Percentiles rank a stretch among this genome's conserved stretches.
Evolutionary conservation across 2,329 filamentous ascomycete species (phyloP).

Genomic region (Alternaria postmessia): DNA sequence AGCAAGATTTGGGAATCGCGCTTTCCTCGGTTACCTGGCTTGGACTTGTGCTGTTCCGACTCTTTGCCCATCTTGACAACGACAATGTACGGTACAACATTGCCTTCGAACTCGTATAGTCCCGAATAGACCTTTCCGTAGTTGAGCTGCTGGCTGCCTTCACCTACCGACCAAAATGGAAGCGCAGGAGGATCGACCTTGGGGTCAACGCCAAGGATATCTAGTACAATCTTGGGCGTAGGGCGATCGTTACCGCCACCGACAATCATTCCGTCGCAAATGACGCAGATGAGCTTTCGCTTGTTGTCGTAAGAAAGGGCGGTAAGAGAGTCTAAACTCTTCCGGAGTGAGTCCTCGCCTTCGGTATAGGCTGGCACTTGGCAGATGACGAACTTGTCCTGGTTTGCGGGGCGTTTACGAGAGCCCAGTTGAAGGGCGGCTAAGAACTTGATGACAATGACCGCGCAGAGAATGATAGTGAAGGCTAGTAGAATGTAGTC

Average conservation of each 20-base stretch:
- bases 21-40: constrained; percentile 97
- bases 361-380: constrained; percentile 98
- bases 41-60: constrained; percentile 87
- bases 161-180: constrained; percentile 91
- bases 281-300: constrained; percentile 92
- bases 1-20: constrained; percentile 96
- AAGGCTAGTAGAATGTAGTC: constrained; percentile 90
- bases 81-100: constrained; percentile 95
- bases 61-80: constrained; percentile 98
- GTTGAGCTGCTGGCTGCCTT: constrained; percentile 91
- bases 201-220: constrained; percentile 95
- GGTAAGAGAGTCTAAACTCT: constrained; percentile 92
- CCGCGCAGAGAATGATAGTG: constrained; percentile 79
- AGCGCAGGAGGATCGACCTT: constrained; percentile 95
- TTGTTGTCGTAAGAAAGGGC: constrained; percentile 98
- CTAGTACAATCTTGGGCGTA: constrained; percentile 95
- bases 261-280: constrained; percentile 97
- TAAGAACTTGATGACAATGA: constrained; percentile 89
- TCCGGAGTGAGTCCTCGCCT: constrained; percentile 92
- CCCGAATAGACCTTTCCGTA: constrained; percentile 99
- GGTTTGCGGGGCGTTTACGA: constrained; percentile 85
- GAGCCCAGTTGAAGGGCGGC: constrained; percentile 92
- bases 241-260: constrained; percentile 95
- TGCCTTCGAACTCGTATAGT: constrained; percentile 96
- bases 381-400: constrained; percentile 99